Percentiles rank a stretch among this genome's conserved stretches.
These are phyloP conservation scores for Sporothrix phasma DNA, from an alignment of 2,329 filamentous ascomycete species.

Conservation along the genomic window DNA sequence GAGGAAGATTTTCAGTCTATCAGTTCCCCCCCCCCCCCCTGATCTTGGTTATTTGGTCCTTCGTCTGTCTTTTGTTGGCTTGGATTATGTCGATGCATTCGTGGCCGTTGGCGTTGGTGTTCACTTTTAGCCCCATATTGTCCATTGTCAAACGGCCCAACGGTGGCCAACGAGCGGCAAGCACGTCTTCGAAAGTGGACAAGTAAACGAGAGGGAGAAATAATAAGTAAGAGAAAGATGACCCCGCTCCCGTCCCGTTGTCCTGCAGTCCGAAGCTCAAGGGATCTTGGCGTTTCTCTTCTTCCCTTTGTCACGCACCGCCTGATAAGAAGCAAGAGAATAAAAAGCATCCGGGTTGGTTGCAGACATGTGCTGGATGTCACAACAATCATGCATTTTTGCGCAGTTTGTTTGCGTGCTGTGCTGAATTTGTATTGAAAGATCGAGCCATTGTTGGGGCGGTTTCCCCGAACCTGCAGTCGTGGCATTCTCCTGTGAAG, in stretches of 20 bases:
- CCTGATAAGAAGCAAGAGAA: too few species aligned
- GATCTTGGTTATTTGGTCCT: not conserved
- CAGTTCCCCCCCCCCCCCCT: not conserved
- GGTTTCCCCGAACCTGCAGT: not conserved
- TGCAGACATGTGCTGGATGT: too few species aligned
- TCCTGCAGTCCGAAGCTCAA: not conserved
- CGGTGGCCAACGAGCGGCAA: not conserved
- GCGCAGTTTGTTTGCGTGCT: not conserved
- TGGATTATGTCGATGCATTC: not conserved
- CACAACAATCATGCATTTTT: not conserved
- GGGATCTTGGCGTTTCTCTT: not conserved
- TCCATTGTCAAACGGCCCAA: not conserved
- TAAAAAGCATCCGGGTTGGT: too few species aligned
- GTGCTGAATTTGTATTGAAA: not conserved
- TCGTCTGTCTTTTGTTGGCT: not conserved
- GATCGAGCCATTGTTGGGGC: not conserved
- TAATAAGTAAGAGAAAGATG: not conserved
- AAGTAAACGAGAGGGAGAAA: not conserved
- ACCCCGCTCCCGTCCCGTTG: not conserved
- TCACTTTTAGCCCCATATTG: not conserved
- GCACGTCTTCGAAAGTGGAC: too few species aligned
- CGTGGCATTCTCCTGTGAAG: not conserved
- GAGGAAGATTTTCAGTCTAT: not conserved
- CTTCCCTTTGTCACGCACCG: too few species aligned
- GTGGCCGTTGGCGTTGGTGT: not conserved